Evolutionary conservation across 108 stramenopile species (phyloP), one percentile per base, ranked within the genome.

Genomic region (Skeletonema potamos): DNA sequence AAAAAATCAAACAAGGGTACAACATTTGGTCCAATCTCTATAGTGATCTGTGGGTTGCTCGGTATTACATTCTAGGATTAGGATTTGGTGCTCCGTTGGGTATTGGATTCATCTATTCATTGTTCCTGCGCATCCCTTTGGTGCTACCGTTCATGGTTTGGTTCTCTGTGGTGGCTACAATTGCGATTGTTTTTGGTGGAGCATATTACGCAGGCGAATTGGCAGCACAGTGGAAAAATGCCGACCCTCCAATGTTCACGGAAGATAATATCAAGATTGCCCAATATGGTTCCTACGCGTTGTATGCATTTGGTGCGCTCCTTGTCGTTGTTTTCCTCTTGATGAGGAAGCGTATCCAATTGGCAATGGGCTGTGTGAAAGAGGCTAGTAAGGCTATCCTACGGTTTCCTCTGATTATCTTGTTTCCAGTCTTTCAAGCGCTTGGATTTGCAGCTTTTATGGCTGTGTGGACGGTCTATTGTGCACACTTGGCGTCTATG

Each of bases 291-390:
- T 59, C 80, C 24, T 92, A 90, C 68, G 62, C 81, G 11, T 55
- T 92, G 33, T 93, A 79, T 59, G 91, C 51, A 6, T 15, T 90
- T 37, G 78, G 75, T 6, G 90, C 54, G 9, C 27, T 96, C 11
- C 76, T 85, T 28, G 20, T 90, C 3, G 58, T 94, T n/a, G 27
- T 94, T 24, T 81, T 91, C 37, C 65, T 86, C 27, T 93, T 91
- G 61, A 72, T 98, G 64, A 86, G 95, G 28, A 89, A 88, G 34
- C 80, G 92, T 20, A 95, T 98, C 33, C 82, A 88, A 67, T 69
- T 94, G 51, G 95, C 97, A n/a, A 84, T 96, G 70, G 82, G 77
- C 0, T 86, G 96, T 60, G 92, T 96, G 37, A 89, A 89, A 64
- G 89, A 95, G 68, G 90, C 94, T 2, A 84, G 86, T 8, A 72